Evolutionary conservation across 176 grass and related monocot species (phyloP), one percentile per base, ranked within the genome.

Genomic region (Avena sativa): DNA sequence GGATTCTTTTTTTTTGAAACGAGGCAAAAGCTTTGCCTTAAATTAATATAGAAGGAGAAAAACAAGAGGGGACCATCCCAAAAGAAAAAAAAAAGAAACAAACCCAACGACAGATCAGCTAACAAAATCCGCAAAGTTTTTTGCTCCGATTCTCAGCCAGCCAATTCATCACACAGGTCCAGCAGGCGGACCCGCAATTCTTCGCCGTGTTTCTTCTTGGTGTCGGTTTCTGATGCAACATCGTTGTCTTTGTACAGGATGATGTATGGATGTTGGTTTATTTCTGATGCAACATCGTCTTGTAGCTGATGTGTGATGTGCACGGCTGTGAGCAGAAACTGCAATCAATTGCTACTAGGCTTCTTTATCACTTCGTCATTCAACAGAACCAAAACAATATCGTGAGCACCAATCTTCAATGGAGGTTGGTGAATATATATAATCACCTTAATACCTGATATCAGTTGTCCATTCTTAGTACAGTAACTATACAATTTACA

Each of bases 401-500:
- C 82, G 47, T n/a, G 57, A 25, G 21, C 46, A 49, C 4, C 19
- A 43, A 56, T 71, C 60, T 70, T 68, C 70, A 49, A 52, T 10
- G 13, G 40, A 80, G 68, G n/a, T 69, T 76, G 64, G 11, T 50
- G 34, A 84, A 67, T 12, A 52, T 72, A 12, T 12, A 52, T 72
- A 12, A 58, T 65, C 26, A 26, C 26, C 50, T 34, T 12, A 57
- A 53, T 70, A 80, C 61, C 7, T 49, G 12, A 8, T 65, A 80
- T 40, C 5, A 83, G 19, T 52, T 21, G 12, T 76, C 19, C 47
- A 52, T 80, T 49, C 49, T 51, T 66, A 63, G 40, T 77, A 43
- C 40, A 43, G 40, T 43, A 43, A 43, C 40, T 43, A 20, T 82
- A 91, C 78, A 88, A 78, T 71, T 90, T 85, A 85, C 71, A 86